Percentiles rank a stretch among this genome's conserved stretches.
Evolutionary conservation across 176 grass and related monocot genomes (phyloP).

Genomic region (Oropetium thomaeum): DNA sequence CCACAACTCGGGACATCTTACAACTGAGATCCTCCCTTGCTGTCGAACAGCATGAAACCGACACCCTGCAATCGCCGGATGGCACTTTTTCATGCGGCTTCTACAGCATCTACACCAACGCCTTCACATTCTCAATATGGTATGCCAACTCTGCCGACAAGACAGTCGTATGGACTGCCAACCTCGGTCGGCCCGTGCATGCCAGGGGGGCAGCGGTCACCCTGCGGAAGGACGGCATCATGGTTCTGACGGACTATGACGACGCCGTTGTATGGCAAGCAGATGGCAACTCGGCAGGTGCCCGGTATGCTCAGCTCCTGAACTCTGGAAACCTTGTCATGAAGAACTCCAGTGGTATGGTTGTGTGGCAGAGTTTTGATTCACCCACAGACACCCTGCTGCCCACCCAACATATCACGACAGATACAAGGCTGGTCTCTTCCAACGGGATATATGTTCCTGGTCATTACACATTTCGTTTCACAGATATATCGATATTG

Average conservation of each 20-base stretch:
- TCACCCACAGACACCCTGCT: slow-evolving; percentile 17
- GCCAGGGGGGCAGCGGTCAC: not conserved
- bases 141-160: not conserved
- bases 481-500: not conserved
- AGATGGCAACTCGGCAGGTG: not conserved
- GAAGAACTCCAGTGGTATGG: not conserved
- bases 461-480: slow-evolving; percentile 1
- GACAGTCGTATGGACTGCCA: not conserved
- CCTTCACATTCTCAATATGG: slow-evolving; percentile 1
- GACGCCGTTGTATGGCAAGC: not conserved
- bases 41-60: not conserved
- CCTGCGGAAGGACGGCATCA: not conserved
- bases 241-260: not conserved
- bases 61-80: not conserved
- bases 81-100: slow-evolving; percentile 3
- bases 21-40: not conserved
- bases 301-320: not conserved
- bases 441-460: not conserved
- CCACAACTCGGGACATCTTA: not conserved
- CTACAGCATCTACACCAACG: not conserved
- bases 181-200: not conserved
- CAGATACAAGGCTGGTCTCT: slow-evolving; percentile 13
- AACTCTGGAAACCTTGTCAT: slow-evolving; percentile 1
- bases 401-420: not conserved
- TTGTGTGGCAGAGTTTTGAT: slow-evolving; percentile 22